Base-by-base conservation (phyloP, 2,329 filamentous ascomycete species). In the Fusarium sp. region DNA sequence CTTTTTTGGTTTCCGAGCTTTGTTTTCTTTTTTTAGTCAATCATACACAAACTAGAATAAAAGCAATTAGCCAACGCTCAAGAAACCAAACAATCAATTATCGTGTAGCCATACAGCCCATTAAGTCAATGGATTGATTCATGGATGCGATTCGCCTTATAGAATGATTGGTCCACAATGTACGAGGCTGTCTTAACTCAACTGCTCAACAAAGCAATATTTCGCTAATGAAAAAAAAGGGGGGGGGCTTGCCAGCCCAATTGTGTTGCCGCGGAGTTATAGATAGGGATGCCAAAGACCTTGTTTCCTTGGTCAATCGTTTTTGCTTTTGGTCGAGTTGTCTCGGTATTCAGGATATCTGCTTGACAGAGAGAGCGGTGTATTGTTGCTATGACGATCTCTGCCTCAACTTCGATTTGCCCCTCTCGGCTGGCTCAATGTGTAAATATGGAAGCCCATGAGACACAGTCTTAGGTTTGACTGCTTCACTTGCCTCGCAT, bases 91-190 rank as follows among this genome's bases (percentile, higher is more conserved):
- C 23, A 64, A 25, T 7, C 31, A 31, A 29, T 11, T 31, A 37
- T 59, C 27, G 33, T 37, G 29, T 58, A 21, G 66, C 39, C 19
- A 57, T 44, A 33, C 25, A 38, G 63, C 23, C 38, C 27, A 18
- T 21, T 27, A 23, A 45, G 42, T 48, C 31, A 33, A 41, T 39
- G 44, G 25, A 19, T 45, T 29, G 25, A 49, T 35, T 48, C 35
- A 25, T 41, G 21, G 25, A 38, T 45, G 23, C 38, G 54, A 38
- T 66, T 29, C 67, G 67, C 67, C 67, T 66, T 39, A 52, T 35
- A n/a, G 14, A 69, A 60, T 60, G 67, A 70, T 70, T 70, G 67
- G 67, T 14, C 41, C 25, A 67, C 46, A 38, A 35, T 42, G 35
- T 39, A 42, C 57, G 38, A 44, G 29, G 46, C 19, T 27, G 52